These are phyloP conservation scores for Diophrys appendiculata DNA, from an alignment of 73 alveolate species.

Conservation along the genomic window DNA sequence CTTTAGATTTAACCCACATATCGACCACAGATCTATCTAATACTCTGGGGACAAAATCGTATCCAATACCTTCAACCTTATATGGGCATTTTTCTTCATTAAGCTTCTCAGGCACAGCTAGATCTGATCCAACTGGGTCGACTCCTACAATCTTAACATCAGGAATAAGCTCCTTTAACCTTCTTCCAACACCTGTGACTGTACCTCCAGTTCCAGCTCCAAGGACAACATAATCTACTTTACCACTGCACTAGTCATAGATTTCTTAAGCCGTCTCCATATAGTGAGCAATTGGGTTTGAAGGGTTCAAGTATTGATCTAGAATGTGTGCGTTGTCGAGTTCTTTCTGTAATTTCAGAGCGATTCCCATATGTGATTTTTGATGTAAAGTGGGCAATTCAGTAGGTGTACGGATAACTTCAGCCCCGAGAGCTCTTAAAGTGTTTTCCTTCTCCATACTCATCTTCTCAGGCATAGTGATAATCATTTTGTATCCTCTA, in stretches of 20 bases:
- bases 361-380: constrained; percentile 68
- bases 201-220: constrained; percentile 99
- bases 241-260: constrained; percentile 91
- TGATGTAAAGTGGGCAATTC: constrained; percentile 74
- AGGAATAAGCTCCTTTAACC: constrained; percentile 86
- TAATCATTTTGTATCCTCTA: constrained; percentile 91
- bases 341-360: constrained; percentile 49
- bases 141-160: constrained; percentile 87
- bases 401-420: constrained; percentile 93
- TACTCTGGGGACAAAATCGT: constrained; percentile 84
- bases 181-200: constrained; percentile 93
- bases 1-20: constrained; percentile 77
- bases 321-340: constrained; percentile 78
- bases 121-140: constrained; percentile 94
- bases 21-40: constrained; percentile 73
- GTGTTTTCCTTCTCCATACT: constrained; percentile 95
- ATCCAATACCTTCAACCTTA: constrained; percentile 89
- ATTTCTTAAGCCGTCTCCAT: constrained; percentile 99
- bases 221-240: constrained; percentile 78
- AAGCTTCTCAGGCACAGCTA: constrained; percentile 79
- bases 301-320: constrained; percentile 95
- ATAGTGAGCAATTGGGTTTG: constrained; percentile 98
- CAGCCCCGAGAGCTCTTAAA: constrained; percentile 97
- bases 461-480: constrained; percentile 97
- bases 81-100: constrained; percentile 62